Evolutionary conservation across 306 rosid species (phyloP).

Genomic region (Trifolium pratense): DNA sequence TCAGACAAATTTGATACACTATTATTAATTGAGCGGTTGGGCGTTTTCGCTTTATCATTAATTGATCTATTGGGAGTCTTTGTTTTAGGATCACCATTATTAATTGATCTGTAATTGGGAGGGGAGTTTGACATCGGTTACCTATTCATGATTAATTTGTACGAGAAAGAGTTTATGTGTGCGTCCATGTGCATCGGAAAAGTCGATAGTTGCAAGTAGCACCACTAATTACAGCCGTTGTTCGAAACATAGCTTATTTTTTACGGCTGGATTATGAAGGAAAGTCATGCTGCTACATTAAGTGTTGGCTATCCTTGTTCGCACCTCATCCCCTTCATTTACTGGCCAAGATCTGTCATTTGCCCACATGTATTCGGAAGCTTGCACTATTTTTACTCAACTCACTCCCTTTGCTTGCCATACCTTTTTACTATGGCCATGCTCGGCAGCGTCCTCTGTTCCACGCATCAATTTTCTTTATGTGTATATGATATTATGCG

Average conservation of each 20-base stretch:
- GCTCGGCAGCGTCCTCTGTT: background rate
- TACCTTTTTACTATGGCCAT: background rate
- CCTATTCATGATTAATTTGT: background rate
- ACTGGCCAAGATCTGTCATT: background rate
- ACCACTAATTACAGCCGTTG: background rate
- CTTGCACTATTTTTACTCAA: background rate
- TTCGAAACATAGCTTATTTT: background rate
- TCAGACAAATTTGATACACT: background rate
- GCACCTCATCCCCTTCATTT: background rate
- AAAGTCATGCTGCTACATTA: background rate
- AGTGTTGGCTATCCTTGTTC: background rate
- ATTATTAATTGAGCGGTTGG: slow-evolving; percentile 7
- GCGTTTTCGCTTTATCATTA: background rate
- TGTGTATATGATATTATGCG: background rate
- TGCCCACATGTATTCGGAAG: background rate
- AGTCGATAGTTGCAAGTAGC: background rate
- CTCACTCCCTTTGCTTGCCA: background rate
- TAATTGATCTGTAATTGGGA: background rate
- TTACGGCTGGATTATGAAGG: background rate
- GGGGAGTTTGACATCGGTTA: slow-evolving; percentile 10
- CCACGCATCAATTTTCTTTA: background rate
- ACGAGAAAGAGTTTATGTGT: background rate
- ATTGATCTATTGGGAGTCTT: background rate
- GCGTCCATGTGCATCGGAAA: background rate
- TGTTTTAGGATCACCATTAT: background rate